Conservation (phyloP, 1,139 yeast species). For the Debaryomycetaceae sp. region DNA sequence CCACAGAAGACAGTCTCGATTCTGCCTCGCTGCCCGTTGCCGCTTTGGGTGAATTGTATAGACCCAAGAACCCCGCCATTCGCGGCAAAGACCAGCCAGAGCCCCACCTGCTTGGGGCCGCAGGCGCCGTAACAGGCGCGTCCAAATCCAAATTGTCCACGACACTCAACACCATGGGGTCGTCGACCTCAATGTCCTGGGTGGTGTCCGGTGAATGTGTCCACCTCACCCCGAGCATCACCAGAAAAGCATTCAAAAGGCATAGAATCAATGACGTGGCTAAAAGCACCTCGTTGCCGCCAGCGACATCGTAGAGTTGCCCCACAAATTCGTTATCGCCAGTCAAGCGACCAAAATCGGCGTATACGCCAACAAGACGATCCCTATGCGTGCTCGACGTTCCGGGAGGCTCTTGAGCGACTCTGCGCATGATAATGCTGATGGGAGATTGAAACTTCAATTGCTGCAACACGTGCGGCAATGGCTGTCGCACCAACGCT, state of each 20-base stretch:
- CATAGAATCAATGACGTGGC: slow-evolving; percentile 4
- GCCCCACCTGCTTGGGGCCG: no score
- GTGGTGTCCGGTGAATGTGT: no score
- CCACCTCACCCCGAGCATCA: slow-evolving; percentile 2
- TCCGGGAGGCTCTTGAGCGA: not conserved
- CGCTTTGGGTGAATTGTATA: no score
- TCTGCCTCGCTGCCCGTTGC: no score
- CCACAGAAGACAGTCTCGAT: no score
- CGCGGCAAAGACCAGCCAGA: no score
- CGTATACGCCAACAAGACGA: not conserved
- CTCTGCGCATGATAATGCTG: not conserved
- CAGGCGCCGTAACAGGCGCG: no score
- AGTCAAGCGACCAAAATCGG: slow-evolving; percentile 1
- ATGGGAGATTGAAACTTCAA: slow-evolving; percentile 1
- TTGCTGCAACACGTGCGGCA: not conserved
- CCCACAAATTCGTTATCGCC: not conserved
- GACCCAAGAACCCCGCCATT: no score
- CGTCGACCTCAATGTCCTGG: no score
- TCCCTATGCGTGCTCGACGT: not conserved
- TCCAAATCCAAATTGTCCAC: no score
- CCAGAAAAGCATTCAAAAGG: slow-evolving; percentile 2
- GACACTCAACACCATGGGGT: no score
- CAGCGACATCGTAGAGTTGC: slow-evolving; percentile 3
- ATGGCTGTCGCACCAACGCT: slow-evolving; percentile 2
- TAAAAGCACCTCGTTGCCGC: slow-evolving; percentile 3